phyloP scores from a whole-genome alignment of 495 filamentous ascomycete genomes.

The Hypomontagnella submonticulosa region DNA sequence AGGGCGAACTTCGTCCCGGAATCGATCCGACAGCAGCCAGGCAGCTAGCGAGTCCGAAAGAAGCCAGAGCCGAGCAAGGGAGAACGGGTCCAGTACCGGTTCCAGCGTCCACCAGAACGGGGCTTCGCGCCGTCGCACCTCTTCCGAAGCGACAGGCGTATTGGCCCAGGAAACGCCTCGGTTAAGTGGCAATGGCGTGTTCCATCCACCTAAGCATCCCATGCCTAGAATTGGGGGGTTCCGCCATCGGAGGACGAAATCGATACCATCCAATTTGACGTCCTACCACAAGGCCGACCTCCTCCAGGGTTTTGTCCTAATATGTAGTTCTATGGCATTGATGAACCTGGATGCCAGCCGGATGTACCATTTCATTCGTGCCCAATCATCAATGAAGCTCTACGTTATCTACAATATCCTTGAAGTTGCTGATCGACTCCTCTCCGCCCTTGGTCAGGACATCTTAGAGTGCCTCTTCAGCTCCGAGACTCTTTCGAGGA shows the following conservation, averaged over 20 bases:
- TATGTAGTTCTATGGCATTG: conserved; percentile 82
- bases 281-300: conserved; percentile 96
- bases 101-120: conserved; percentile 33
- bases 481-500: conserved; percentile 86
- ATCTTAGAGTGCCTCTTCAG: conserved; percentile 96
- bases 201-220: conserved; percentile 47
- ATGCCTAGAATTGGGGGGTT: conserved; percentile 49
- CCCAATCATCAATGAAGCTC: conserved; percentile 95
- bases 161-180: conserved; percentile 34
- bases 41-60: conserved; percentile 48
- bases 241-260: conserved; percentile 81
- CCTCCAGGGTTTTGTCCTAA: conserved; percentile 85
- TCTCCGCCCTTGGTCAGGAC: conserved; percentile 93
- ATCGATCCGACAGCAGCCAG: conserved; percentile 43
- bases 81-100: conserved; percentile 14
- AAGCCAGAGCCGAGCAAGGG: conserved; percentile 48
- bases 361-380: conserved; percentile 98
- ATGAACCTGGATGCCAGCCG: conserved; percentile 95
- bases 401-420: conserved; percentile 99
- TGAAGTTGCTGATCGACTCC: conserved; percentile 86
- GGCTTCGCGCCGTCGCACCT: conserved; percentile 37
- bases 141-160: conserved; percentile 29
- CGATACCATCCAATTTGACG: conserved; percentile 81
- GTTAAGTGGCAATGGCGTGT: conserved; percentile 43
- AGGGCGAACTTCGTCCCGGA: conserved; percentile 53